Evolutionary conservation across 2,329 filamentous ascomycete genomes (phyloP).

Genomic region (Apiospora marii): DNA sequence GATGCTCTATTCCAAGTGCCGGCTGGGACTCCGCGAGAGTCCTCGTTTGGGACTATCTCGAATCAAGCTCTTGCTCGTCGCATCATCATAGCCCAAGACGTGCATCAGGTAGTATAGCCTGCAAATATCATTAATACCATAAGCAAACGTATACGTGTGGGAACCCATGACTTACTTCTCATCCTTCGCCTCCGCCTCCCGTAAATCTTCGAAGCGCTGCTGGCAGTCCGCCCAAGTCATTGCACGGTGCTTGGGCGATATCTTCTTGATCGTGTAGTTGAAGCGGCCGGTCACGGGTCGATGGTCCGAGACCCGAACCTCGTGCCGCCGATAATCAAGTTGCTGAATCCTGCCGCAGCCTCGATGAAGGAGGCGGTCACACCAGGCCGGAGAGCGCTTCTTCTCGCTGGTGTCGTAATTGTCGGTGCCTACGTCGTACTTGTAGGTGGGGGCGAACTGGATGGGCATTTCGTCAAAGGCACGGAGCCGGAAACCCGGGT

Average conservation of each 20-base stretch:
- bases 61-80: slow-evolving; percentile 57
- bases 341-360: slow-evolving; percentile 85
- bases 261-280: slow-evolving; percentile 82
- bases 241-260: slow-evolving; percentile 72
- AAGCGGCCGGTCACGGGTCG: slow-evolving; percentile 89
- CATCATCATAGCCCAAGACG: slow-evolving; percentile 61
- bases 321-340: slow-evolving; percentile 86
- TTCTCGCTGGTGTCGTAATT: slow-evolving; percentile 96
- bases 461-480: slow-evolving; percentile 93
- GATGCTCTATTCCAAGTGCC: slow-evolving; percentile 32
- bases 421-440: slow-evolving; percentile 96
- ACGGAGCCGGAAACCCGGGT: slow-evolving; percentile 86
- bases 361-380: slow-evolving; percentile 89
- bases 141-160: not conserved
- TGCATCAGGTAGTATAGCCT: slow-evolving; percentile 61
- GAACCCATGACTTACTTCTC: slow-evolving; percentile 72
- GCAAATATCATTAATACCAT: slow-evolving; percentile 34
- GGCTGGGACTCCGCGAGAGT: slow-evolving; percentile 31
- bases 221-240: slow-evolving; percentile 76
- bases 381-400: slow-evolving; percentile 93
- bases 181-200: slow-evolving; percentile 70
- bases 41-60: slow-evolving; percentile 45
- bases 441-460: slow-evolving; percentile 94
- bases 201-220: slow-evolving; percentile 76
- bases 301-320: slow-evolving; percentile 91